These are phyloP conservation scores for Tarenaya hassleriana DNA, from an alignment of 345 rosid species.

Conservation along the genomic window DNA sequence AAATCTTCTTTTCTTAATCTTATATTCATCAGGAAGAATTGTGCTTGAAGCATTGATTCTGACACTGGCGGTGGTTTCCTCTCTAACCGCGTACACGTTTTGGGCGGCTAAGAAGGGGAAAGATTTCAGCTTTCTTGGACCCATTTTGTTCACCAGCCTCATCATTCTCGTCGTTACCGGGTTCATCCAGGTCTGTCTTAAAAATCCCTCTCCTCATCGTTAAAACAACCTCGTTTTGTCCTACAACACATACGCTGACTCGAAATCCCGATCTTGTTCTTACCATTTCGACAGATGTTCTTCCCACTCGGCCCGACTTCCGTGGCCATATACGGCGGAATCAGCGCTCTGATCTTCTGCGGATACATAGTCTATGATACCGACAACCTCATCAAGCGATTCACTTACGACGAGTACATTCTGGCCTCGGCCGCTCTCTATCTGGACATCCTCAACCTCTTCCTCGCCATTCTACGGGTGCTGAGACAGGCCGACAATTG, in stretches of 20 bases:
- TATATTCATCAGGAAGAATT: slow-evolving; percentile 59
- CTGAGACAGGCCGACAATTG: slow-evolving; percentile 56
- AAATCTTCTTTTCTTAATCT: neutral
- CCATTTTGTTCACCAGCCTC: slow-evolving; percentile 82
- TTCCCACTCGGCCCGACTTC: slow-evolving; percentile 85
- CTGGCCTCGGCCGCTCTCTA: slow-evolving; percentile 84
- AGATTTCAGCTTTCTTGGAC: slow-evolving; percentile 89
- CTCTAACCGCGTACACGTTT: slow-evolving; percentile 89
- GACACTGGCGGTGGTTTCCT: slow-evolving; percentile 72
- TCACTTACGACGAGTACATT: slow-evolving; percentile 86
- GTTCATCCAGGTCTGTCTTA: slow-evolving; percentile 66
- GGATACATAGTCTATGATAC: slow-evolving; percentile 92
- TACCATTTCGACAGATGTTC: slow-evolving; percentile 48
- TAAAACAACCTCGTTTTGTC: no score
- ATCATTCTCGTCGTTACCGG: slow-evolving; percentile 66
- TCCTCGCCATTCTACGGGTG: slow-evolving; percentile 78
- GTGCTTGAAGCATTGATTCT: slow-evolving; percentile 89
- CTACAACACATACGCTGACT: slow-evolving; percentile 11
- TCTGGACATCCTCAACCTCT: slow-evolving; percentile 84
- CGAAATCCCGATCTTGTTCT: neutral
- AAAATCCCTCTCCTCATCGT: neutral
- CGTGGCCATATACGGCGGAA: slow-evolving; percentile 65
- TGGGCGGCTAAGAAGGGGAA: slow-evolving; percentile 97
- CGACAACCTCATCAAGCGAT: slow-evolving; percentile 84
- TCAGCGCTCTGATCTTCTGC: slow-evolving; percentile 79